phyloP scores from a whole-genome alignment of 75 land plant genomes.

The Cupressus sempervirens region DNA sequence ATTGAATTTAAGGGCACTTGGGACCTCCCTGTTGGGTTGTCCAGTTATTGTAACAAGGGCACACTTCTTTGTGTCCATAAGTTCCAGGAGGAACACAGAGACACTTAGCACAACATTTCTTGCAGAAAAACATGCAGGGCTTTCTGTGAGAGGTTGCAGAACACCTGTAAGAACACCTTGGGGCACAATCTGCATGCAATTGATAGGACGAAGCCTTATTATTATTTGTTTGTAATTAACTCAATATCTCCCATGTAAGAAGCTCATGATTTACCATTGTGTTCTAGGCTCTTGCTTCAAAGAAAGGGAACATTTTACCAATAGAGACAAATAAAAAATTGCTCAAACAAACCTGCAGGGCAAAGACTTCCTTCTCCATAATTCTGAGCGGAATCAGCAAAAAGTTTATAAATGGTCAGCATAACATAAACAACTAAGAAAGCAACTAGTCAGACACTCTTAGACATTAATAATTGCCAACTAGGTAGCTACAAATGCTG shows the following conservation, averaged over 20 bases:
- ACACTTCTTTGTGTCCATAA: constrained; percentile 22
- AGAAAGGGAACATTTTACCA: background rate
- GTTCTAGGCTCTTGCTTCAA: no score
- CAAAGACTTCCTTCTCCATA: background rate
- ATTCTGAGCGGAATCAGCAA: background rate
- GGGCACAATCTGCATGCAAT: constrained; percentile 12
- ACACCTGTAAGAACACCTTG: constrained; percentile 17
- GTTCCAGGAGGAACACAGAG: constrained; percentile 29
- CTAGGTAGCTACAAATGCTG: background rate
- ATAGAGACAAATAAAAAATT: background rate
- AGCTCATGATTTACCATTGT: no score
- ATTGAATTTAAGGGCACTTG: constrained; percentile 19
- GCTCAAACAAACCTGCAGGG: background rate
- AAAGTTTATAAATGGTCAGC: background rate
- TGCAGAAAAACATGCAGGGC: constrained; percentile 21
- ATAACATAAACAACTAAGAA: background rate
- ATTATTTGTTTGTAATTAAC: no score
- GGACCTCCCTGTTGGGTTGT: constrained; percentile 21
- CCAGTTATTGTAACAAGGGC: constrained; percentile 31
- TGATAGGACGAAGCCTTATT: no score
- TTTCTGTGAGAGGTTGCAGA: constrained; percentile 14
- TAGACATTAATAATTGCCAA: background rate
- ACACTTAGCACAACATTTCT: constrained; percentile 24
- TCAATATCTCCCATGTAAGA: no score
- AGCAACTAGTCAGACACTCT: background rate